Evolutionary conservation across 768 basidiomycete species (phyloP).

Genomic region (Russula foetens): DNA sequence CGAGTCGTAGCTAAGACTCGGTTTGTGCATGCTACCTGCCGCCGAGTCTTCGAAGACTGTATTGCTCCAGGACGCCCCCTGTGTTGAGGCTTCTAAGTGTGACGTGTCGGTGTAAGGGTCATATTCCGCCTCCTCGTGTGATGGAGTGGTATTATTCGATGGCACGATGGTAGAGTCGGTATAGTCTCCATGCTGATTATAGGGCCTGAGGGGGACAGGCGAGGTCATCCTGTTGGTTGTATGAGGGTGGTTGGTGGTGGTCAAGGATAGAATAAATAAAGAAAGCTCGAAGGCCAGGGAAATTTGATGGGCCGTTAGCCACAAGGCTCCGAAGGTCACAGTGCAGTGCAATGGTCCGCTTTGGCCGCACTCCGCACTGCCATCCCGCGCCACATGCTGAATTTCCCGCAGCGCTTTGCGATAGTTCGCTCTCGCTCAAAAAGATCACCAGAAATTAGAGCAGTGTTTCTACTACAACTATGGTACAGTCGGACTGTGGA

Average conservation of each 20-base stretch:
- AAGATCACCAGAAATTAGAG: too few species aligned
- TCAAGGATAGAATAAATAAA: background rate
- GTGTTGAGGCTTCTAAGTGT: background rate
- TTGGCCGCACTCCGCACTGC: too few species aligned
- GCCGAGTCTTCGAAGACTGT: background rate
- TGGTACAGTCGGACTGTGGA: too few species aligned
- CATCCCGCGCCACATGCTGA: too few species aligned
- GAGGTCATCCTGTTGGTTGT: slow-evolving; percentile 36
- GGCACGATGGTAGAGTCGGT: background rate
- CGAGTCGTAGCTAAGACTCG: background rate
- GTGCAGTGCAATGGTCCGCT: background rate
- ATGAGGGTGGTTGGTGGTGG: slow-evolving; percentile 21
- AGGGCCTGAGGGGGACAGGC: background rate
- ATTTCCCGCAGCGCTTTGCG: too few species aligned
- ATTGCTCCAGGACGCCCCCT: background rate
- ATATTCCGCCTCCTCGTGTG: background rate
- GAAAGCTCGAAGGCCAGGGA: background rate
- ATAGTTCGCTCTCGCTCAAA: too few species aligned
- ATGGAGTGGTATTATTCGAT: slow-evolving; percentile 6
- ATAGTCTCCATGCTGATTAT: background rate
- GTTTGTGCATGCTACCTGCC: background rate
- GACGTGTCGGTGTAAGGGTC: slow-evolving; percentile 10
- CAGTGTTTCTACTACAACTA: too few species aligned
- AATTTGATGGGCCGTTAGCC: background rate
- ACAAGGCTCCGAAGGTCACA: background rate